Evolutionary conservation across 352 stramenopile genomes (phyloP), one percentile per base, ranked within the genome.

Genomic region (Pythium myriotylum): DNA sequence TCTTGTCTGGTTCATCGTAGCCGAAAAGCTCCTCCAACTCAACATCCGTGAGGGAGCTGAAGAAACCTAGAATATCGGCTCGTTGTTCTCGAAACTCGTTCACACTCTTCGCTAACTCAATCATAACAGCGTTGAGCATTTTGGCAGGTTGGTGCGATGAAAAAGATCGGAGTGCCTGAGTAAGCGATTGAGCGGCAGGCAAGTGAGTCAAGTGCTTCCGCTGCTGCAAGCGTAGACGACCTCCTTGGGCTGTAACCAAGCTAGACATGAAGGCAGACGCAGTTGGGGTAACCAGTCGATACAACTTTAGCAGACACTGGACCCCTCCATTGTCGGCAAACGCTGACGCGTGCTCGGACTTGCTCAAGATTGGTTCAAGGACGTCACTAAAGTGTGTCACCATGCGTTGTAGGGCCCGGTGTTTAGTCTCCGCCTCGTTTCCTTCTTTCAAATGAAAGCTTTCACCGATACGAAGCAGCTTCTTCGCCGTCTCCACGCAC

Each of bases 341-440:
- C 32, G 84, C 79, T 12, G 79, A 80, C 0, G 94, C 88, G 47
- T 98, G 84, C 62, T 99, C 96, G 7, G 96, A 88, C 46, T 97
- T 98, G 53, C 96, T 92, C 23, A 99, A 54, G 50, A 98, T 86
- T 33, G 97, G 89, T 65, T 99, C 96, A 10, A 99, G 68, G 13
- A 99, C 53, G 76, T 99, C 95, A 19, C 83, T 76, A 16, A 99
- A 76, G 53, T 98, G 73, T 9, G 72, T 84, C 23, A 65, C 73
- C 77, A 93, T 93, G 23, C 71, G 76, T 27, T 86, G 63, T 22
- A 94, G 67, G 40, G 76, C 75, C 10, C 65, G 60, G 4, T 68
- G 22, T 1, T 54, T 35, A 26, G 13, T 26, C 24, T 57, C 33
- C 19, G 14, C 16, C n/a, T 20, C 14, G 10, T 61, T 29, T 43